Percentiles rank a stretch among this genome's conserved stretches.
Conservation (phyloP, 495 filamentous ascomycete genomes). For the Trichoderma virens region DNA sequence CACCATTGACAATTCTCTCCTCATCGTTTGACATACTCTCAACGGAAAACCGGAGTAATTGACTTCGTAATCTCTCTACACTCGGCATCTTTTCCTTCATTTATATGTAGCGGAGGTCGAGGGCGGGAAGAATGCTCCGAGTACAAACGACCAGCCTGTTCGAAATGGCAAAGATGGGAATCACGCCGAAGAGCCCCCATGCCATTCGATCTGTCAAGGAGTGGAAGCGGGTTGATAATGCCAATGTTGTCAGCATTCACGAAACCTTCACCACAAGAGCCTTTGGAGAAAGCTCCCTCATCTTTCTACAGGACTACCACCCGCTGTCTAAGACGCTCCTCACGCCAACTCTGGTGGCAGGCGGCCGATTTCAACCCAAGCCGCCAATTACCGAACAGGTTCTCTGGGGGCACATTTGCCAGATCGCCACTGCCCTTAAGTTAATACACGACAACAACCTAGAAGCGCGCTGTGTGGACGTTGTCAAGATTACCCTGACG, state of each 20-base stretch:
- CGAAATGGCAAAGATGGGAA: too few species aligned
- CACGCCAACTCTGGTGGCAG: slow-evolving; percentile 39
- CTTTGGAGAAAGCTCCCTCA: slow-evolving; percentile 90
- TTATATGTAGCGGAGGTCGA: too few species aligned
- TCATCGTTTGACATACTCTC: too few species aligned
- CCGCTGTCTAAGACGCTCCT: slow-evolving; percentile 86
- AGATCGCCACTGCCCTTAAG: slow-evolving; percentile 83
- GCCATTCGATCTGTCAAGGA: slow-evolving; percentile 69
- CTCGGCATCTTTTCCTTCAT: too few species aligned
- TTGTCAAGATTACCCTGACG: slow-evolving; percentile 80
- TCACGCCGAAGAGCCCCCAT: too few species aligned
- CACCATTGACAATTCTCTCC: too few species aligned
- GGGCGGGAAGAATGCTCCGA: too few species aligned
- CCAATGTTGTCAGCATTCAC: slow-evolving; percentile 77
- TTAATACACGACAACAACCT: slow-evolving; percentile 73
- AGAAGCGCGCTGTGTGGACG: slow-evolving; percentile 74
- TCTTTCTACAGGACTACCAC: slow-evolving; percentile 90
- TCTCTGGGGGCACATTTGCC: slow-evolving; percentile 87
- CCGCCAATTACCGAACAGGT: slow-evolving; percentile 62
- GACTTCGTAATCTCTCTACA: too few species aligned
- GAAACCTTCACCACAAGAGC: slow-evolving; percentile 88
- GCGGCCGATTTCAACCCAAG: slow-evolving; percentile 32
- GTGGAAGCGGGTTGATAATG: slow-evolving; percentile 84
- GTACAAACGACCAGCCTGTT: too few species aligned
- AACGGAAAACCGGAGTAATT: too few species aligned